Conservation (phyloP, 306 rosid genomes). For the Datisca glomerata region DNA sequence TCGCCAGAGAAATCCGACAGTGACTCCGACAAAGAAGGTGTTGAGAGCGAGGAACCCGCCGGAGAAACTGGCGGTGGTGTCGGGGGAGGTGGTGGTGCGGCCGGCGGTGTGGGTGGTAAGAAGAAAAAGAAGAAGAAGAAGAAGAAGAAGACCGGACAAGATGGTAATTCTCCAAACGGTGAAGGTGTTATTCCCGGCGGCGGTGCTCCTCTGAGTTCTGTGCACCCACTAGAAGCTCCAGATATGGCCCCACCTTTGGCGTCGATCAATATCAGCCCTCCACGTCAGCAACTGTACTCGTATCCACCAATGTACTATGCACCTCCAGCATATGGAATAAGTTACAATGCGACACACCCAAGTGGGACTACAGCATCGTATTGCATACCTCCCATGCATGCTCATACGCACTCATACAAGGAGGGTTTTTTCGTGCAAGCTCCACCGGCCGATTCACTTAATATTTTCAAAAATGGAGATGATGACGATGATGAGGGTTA, state of each 20-base stretch:
- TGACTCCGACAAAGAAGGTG: slow-evolving; percentile 15
- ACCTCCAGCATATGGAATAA: slow-evolving; percentile 34
- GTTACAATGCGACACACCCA: slow-evolving; percentile 52
- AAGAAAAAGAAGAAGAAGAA: slow-evolving; percentile 70
- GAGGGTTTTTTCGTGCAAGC: slow-evolving; percentile 13
- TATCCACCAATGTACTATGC: slow-evolving; percentile 28
- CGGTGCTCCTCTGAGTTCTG: slow-evolving; percentile 10
- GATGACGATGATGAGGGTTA: background rate
- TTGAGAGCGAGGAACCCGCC: slow-evolving; percentile 12
- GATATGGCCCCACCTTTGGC: slow-evolving; percentile 5
- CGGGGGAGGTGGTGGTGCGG: slow-evolving; percentile 2
- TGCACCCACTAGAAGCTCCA: slow-evolving; percentile 5
- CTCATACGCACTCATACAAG: slow-evolving; percentile 13
- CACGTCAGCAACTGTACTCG: slow-evolving; percentile 38
- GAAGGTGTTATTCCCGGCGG: slow-evolving; percentile 8
- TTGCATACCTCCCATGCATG: slow-evolving; percentile 43
- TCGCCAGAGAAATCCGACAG: slow-evolving; percentile 3
- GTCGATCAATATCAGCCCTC: slow-evolving; percentile 24
- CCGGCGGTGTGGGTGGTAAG: slow-evolving; percentile 13
- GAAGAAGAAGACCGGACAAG: slow-evolving; percentile 42
- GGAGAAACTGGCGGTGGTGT: slow-evolving; percentile 1
- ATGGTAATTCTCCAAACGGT: slow-evolving; percentile 17
- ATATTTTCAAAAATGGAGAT: slow-evolving; percentile 23
- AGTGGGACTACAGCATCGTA: slow-evolving; percentile 23
- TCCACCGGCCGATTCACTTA: slow-evolving; percentile 27